Evolutionary conservation across 1,139 yeast genomes (phyloP).

Genomic region (Dujonia santamariae): DNA sequence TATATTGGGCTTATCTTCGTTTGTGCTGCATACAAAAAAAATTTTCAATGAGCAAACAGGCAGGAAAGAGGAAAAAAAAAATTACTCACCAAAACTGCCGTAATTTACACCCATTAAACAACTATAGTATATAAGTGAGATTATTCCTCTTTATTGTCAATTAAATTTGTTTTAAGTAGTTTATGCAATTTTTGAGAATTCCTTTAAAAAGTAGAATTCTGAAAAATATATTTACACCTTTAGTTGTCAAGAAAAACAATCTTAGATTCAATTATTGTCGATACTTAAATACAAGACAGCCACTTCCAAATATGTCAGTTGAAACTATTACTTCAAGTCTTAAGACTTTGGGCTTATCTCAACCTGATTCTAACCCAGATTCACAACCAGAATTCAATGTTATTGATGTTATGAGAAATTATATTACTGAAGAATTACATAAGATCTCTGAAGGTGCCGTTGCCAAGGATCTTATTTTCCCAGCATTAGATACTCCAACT

Average conservation of each 20-base stretch:
- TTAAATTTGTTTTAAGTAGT: constrained; percentile 1
- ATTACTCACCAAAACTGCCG: too few species aligned
- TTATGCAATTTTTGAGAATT: constrained; percentile 3
- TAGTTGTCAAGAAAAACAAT: too few species aligned
- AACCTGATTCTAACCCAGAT: constrained; percentile 23
- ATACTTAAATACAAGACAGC: too few species aligned
- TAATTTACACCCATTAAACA: too few species aligned
- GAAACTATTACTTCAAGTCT: constrained; percentile 36
- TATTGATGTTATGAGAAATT: constrained; percentile 82
- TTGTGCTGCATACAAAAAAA: too few species aligned
- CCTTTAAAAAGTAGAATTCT: too few species aligned
- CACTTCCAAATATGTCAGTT: constrained; percentile 13
- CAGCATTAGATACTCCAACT: constrained; percentile 85
- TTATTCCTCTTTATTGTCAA: constrained; percentile 4
- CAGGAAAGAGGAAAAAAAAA: too few species aligned
- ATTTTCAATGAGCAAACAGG: too few species aligned
- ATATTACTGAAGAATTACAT: constrained; percentile 76
- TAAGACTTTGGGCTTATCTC: constrained; percentile 33
- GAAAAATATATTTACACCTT: too few species aligned
- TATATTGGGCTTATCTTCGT: too few species aligned
- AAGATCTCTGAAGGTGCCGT: constrained; percentile 74
- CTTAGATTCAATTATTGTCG: too few species aligned
- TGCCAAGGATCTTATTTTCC: constrained; percentile 64
- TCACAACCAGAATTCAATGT: constrained; percentile 75
- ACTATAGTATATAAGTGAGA: too few species aligned